Percentiles rank a stretch among this genome's conserved stretches.
Conservation (phyloP, 1,284 basidiomycete genomes). For the Naganishia sp. region DNA sequence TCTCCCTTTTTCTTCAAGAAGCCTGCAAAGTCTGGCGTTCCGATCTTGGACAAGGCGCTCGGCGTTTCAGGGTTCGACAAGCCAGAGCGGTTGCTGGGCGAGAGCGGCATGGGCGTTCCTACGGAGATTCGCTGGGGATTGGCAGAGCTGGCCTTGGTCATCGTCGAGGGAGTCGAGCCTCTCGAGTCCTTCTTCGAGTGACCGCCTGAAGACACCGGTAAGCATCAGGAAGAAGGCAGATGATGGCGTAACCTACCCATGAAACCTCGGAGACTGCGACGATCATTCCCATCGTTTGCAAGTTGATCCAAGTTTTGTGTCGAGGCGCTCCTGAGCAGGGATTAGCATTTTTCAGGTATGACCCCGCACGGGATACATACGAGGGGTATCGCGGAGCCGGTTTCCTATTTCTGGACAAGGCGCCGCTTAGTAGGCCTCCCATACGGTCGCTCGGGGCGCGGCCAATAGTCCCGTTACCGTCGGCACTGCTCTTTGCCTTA, state of each 20-base stretch:
- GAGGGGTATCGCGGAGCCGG: conserved; percentile 70
- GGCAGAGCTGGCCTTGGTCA: conserved; percentile 13
- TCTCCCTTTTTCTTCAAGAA: conserved; percentile 98
- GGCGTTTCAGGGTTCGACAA: conserved; percentile 31
- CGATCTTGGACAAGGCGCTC: conserved; percentile 78
- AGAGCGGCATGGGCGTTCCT: conserved; percentile 28
- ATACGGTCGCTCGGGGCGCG: conserved; percentile 50
- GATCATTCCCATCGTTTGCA: conserved; percentile 20
- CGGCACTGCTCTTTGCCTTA: conserved; percentile 49
- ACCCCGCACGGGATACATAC: conserved; percentile 44
- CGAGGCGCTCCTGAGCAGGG: conserved; percentile 20
- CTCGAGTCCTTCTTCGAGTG: conserved; percentile 22
- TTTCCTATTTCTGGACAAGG: conserved; percentile 69
- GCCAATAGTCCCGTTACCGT: conserved; percentile 36
- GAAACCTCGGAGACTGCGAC: conserved; percentile 28
- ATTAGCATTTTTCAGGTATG: not conserved
- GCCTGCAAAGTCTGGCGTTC: conserved; percentile 79
- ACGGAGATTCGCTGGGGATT: conserved; percentile 42
- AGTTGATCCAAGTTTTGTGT: conserved; percentile 17
- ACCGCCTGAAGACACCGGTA: conserved; percentile 1
- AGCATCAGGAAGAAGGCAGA: not conserved
- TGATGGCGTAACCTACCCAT: conserved; percentile 17
- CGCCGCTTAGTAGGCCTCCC: conserved; percentile 69
- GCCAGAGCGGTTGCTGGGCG: conserved; percentile 23
- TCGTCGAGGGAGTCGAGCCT: conserved; percentile 17